These are phyloP conservation scores for Talaromyces proteolyticus DNA, from an alignment of 495 filamentous ascomycete genomes.

Conservation along the genomic window DNA sequence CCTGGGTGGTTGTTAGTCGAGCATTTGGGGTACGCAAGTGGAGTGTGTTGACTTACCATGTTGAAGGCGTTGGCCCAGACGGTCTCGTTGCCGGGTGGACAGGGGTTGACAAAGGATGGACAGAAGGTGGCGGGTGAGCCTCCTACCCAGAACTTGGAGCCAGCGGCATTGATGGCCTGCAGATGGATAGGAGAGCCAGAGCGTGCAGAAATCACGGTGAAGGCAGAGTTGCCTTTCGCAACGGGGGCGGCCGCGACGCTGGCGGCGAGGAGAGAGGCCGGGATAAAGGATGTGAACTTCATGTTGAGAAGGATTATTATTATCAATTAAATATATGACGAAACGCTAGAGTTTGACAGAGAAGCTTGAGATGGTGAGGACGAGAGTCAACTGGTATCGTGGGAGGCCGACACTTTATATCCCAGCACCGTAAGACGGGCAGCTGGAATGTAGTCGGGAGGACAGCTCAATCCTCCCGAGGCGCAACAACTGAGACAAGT, in stretches of 20 bases:
- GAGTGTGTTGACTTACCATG: slow-evolving; percentile 19
- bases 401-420: too few relatives aligned
- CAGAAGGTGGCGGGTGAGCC: slow-evolving; percentile 34
- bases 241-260: background rate
- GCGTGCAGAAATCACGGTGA: slow-evolving; percentile 30
- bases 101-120: slow-evolving; percentile 17
- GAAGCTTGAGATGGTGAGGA: too few relatives aligned
- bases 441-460: too few relatives aligned
- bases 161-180: slow-evolving; percentile 28
- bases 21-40: background rate
- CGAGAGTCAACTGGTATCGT: too few relatives aligned
- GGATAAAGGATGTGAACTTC: slow-evolving; percentile 4
- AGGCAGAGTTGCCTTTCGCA: slow-evolving; percentile 11
- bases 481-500: too few relatives aligned
- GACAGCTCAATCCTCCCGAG: too few relatives aligned
- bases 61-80: slow-evolving; percentile 31
- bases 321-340: background rate
- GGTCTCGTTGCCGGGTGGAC: slow-evolving; percentile 39
- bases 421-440: too few relatives aligned
- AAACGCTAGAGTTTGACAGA: background rate
- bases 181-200: slow-evolving; percentile 39
- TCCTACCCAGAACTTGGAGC: slow-evolving; percentile 35
- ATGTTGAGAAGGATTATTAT: background rate
- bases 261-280: background rate
- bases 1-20: slow-evolving; percentile 14